Conservation (phyloP, 73 alveolate species). For the Paramecium caudatum region DNA sequence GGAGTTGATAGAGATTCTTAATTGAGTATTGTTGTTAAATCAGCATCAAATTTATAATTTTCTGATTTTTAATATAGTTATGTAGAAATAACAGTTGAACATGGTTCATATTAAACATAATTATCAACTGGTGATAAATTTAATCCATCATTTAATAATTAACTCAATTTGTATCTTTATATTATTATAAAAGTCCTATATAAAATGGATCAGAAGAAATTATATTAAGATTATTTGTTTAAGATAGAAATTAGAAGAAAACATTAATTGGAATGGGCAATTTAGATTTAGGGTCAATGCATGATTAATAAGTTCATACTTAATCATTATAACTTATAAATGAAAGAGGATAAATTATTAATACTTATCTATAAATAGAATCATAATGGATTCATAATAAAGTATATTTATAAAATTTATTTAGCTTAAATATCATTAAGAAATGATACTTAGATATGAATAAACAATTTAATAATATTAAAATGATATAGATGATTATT, state of each 20-base stretch:
- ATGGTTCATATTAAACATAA: not conserved
- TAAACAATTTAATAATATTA: not conserved
- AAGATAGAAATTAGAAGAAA: conserved; percentile 4
- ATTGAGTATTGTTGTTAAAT: not conserved
- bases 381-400: conserved; percentile 60
- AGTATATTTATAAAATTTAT: not conserved
- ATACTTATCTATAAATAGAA: conserved; percentile 17
- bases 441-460: conserved; percentile 6
- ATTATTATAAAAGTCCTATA: not conserved
- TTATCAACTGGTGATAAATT: conserved; percentile 36
- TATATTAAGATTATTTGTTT: not conserved
- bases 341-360: not conserved
- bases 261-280: conserved; percentile 1
- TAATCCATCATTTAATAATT: conserved; percentile 17
- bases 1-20: conserved; percentile 67
- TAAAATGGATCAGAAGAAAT: conserved; percentile 58
- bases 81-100: not conserved
- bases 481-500: conserved; percentile 46
- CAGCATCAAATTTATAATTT: not conserved
- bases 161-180: not conserved
- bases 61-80: conserved; percentile 26
- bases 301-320: conserved; percentile 48
- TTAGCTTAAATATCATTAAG: conserved; percentile 61
- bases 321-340: not conserved
- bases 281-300: conserved; percentile 46